phyloP scores from a whole-genome alignment of 2,329 filamentous ascomycete species.

The Aspergillus sp. region DNA sequence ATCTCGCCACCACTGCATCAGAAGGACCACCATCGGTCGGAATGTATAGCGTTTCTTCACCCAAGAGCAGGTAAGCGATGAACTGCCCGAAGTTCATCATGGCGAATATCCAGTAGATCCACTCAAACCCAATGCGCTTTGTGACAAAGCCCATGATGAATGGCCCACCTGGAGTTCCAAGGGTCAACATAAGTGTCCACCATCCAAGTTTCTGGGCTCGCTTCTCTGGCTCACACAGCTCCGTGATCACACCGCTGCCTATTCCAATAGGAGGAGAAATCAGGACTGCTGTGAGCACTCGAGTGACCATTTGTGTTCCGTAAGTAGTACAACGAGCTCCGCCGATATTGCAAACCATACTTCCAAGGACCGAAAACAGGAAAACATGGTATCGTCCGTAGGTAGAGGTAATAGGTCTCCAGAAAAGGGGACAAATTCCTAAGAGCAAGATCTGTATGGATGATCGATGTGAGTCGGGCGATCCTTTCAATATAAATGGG shows the following conservation, averaged over 20 bases:
- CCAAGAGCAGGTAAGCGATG: slow-evolving; percentile 55
- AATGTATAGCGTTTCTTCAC: slow-evolving; percentile 55
- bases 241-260: slow-evolving; percentile 56
- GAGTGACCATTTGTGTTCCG: slow-evolving; percentile 51
- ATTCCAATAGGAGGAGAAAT: slow-evolving; percentile 55
- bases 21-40: slow-evolving; percentile 43
- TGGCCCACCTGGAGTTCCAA: slow-evolving; percentile 46
- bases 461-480: background rate
- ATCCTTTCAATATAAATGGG: no score
- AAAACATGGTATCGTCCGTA: slow-evolving; percentile 58
- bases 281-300: slow-evolving; percentile 54
- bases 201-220: slow-evolving; percentile 55
- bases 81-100: slow-evolving; percentile 59
- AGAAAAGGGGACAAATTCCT: slow-evolving; percentile 55
- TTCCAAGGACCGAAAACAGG: slow-evolving; percentile 51
- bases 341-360: slow-evolving; percentile 54
- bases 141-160: slow-evolving; percentile 46
- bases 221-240: slow-evolving; percentile 56
- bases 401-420: slow-evolving; percentile 55
- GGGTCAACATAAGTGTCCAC: slow-evolving; percentile 54
- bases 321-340: slow-evolving; percentile 54
- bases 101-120: slow-evolving; percentile 61
- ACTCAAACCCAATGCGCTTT: slow-evolving; percentile 54
- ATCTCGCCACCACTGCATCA: slow-evolving; percentile 29
- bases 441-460: slow-evolving; percentile 51